Percentiles rank a stretch among this genome's conserved stretches.
These are phyloP conservation scores for Paracoccidioides brasiliensis DNA, from an alignment of 2,329 filamentous ascomycete genomes.

Conservation along the genomic window DNA sequence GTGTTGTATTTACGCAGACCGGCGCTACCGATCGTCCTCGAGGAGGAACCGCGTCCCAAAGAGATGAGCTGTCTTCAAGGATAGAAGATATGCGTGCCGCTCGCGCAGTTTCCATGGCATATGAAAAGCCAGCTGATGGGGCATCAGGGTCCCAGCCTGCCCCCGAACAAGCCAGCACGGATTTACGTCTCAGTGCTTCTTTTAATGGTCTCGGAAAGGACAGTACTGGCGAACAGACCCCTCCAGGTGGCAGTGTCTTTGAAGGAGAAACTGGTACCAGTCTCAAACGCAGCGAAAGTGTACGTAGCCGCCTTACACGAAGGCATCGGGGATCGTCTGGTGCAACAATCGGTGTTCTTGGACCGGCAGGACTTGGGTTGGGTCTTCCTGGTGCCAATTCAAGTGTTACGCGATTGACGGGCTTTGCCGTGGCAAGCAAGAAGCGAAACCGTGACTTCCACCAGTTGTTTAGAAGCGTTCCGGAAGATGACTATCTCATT, in stretches of 20 bases:
- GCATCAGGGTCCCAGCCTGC: constrained; percentile 28
- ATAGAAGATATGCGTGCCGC: constrained; percentile 47
- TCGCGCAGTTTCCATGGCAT: constrained; percentile 49
- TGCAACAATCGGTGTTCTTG: constrained; percentile 58
- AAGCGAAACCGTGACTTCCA: constrained; percentile 96
- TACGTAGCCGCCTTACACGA: constrained; percentile 51
- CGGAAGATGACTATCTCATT: constrained; percentile 94
- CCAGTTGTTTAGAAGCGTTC: constrained; percentile 83
- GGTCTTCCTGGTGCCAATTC: constrained; percentile 47
- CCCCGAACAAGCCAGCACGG: constrained; percentile 23
- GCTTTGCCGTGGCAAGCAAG: constrained; percentile 91
- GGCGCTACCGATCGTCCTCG: constrained; percentile 21
- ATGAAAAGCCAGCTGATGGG: constrained; percentile 32
- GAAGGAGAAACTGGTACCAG: constrained; percentile 46
- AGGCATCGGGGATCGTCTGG: constrained; percentile 75
- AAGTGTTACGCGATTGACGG: constrained; percentile 65
- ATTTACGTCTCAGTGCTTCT: constrained; percentile 16
- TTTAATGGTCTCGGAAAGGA: constrained; percentile 14
- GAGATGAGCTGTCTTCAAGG: constrained; percentile 43
- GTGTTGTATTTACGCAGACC: constrained; percentile 25
- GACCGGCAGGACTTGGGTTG: constrained; percentile 56
- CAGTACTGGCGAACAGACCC: constrained; percentile 46
- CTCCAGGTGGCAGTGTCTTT: constrained; percentile 51
- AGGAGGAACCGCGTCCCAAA: constrained; percentile 25
- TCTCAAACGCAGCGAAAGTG: constrained; percentile 52